Conservation (phyloP, 139 green algal species). For the Chlamydomonas schloesseri region DNA sequence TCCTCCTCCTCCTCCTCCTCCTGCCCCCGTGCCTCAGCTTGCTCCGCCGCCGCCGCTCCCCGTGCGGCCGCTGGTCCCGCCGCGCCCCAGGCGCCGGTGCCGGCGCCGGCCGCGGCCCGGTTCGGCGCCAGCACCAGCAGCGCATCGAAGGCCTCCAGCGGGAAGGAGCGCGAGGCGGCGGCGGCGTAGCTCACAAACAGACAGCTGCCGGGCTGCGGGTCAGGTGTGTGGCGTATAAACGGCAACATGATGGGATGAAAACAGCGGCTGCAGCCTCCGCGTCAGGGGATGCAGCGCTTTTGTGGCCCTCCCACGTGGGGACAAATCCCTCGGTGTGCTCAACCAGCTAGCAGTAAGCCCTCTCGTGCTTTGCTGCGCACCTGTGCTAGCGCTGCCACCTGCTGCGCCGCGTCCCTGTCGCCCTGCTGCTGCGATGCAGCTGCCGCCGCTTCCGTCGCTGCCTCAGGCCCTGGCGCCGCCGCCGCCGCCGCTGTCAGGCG, state of each 20-base stretch:
- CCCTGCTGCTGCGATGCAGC: no score
- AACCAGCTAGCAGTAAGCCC: no score
- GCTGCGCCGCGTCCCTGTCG: neutral
- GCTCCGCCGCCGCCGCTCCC: neutral
- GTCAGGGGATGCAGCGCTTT: no score
- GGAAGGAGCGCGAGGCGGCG: neutral
- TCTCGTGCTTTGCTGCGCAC: no score
- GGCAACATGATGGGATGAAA: no score
- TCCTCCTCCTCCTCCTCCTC: neutral
- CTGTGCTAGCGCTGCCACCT: neutral
- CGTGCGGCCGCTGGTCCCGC: neutral
- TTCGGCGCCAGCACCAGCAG: neutral
- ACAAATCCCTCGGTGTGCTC: no score
- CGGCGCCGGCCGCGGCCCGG: neutral
- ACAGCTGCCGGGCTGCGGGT: conserved; percentile 12
- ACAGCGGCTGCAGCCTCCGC: no score
- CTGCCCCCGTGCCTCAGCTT: neutral
- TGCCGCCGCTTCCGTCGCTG: neutral
- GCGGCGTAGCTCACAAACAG: conserved; percentile 9
- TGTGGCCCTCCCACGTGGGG: no score
- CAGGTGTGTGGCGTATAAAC: neutral
- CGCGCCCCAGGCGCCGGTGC: neutral
- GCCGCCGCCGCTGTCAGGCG: neutral
- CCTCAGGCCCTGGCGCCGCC: neutral
- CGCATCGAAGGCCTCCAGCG: neutral